These are phyloP conservation scores for Atractiella rhizophila DNA, from an alignment of 768 basidiomycete genomes.

Conservation along the genomic window DNA sequence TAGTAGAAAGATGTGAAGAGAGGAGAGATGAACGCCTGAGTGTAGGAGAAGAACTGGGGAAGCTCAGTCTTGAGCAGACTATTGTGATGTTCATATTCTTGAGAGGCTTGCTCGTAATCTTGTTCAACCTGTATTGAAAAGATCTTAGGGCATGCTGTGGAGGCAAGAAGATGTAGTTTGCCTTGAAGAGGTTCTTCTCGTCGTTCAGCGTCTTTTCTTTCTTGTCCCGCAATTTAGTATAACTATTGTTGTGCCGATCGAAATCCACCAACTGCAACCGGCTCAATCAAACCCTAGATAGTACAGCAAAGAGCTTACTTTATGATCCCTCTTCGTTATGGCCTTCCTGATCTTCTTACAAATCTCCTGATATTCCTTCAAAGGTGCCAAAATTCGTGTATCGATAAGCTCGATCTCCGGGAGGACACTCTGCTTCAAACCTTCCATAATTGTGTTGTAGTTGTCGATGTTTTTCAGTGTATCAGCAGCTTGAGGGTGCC, in stretches of 20 bases:
- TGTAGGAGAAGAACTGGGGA: slow-evolving; percentile 68
- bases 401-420: slow-evolving; percentile 92
- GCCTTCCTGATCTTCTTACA: slow-evolving; percentile 78
- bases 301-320: slow-evolving; percentile 29
- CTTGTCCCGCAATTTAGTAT: slow-evolving; percentile 89
- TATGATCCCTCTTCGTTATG: slow-evolving; percentile 89
- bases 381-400: slow-evolving; percentile 53
- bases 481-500: slow-evolving; percentile 43
- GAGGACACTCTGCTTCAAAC: slow-evolving; percentile 45
- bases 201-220: slow-evolving; percentile 88
- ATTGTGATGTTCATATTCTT: slow-evolving; percentile 27
- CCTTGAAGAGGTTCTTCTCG: slow-evolving; percentile 94
- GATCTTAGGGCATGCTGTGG: neutral
- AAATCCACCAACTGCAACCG: slow-evolving; percentile 53
- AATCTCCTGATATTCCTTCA: slow-evolving; percentile 65
- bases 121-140: slow-evolving; percentile 23
- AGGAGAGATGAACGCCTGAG: slow-evolving; percentile 76
- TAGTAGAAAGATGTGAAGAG: slow-evolving; percentile 98
- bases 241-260: slow-evolving; percentile 83
- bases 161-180: slow-evolving; percentile 18
- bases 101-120: slow-evolving; percentile 25
- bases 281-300: neutral
- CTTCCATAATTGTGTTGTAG: slow-evolving; percentile 52
- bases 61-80: slow-evolving; percentile 72
- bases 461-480: slow-evolving; percentile 52